Evolutionary conservation across 192 early-diverging fungal genomes (phyloP).

Genomic region (Backusella circina): DNA sequence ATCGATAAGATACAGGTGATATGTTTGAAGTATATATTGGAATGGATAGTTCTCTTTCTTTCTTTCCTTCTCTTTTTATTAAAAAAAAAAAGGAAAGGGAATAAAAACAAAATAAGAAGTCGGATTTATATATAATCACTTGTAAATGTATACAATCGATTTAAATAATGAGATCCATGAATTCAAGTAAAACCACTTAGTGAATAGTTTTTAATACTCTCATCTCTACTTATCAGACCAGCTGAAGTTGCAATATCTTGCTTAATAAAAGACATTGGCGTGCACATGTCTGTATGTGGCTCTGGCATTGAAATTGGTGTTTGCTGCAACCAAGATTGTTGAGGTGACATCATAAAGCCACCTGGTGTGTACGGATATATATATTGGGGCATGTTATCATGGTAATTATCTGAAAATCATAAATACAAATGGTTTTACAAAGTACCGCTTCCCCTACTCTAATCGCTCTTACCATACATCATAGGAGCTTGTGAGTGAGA

Average conservation of each 20-base stretch:
- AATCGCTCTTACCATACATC: not conserved
- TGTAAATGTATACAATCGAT: too few species aligned
- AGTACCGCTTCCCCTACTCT: not conserved
- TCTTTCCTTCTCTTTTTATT: not conserved
- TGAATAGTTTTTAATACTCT: not conserved
- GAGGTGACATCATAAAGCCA: not conserved
- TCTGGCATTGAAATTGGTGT: not conserved
- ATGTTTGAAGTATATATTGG: not conserved
- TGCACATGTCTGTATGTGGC: not conserved
- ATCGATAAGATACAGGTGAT: not conserved
- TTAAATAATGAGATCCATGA: too few species aligned
- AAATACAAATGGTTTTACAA: not conserved
- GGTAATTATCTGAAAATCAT: not conserved
- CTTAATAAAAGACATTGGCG: not conserved
- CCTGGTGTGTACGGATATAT: not conserved
- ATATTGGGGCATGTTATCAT: not conserved
- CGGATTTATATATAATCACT: too few species aligned
- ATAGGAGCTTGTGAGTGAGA: not conserved
- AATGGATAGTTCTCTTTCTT: not conserved
- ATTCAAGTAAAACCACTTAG: not conserved
- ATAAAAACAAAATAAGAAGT: too few species aligned
- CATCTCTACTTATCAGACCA: slow-evolving; percentile 4
- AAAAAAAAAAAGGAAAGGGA: too few species aligned
- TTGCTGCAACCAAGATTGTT: slow-evolving; percentile 1
- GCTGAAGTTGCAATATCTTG: not conserved